Evolutionary conservation across 2,329 filamentous ascomycete species (phyloP).

Genomic region (Fusarium pseudonygamai): DNA sequence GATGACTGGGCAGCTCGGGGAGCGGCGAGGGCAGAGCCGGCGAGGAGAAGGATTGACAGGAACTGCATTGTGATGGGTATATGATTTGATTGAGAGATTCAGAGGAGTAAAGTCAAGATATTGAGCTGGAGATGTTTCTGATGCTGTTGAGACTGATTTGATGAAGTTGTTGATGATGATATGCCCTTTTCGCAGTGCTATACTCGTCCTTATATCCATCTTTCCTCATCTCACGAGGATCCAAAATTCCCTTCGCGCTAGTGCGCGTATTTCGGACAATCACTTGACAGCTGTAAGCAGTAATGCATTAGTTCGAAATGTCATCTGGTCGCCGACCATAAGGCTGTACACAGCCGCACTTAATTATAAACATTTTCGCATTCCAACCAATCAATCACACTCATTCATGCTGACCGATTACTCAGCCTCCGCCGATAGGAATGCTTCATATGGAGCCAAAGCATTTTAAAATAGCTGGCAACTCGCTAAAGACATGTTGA

Average conservation of each 20-base stretch:
- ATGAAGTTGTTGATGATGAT: neutral
- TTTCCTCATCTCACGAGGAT: neutral
- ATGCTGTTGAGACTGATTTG: neutral
- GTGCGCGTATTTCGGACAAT: neutral
- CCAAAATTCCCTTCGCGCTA: neutral
- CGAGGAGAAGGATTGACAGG: neutral
- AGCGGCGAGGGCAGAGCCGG: conserved; percentile 9
- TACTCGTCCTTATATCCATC: neutral
- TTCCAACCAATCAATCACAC: neutral
- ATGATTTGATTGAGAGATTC: neutral
- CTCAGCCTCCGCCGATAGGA: neutral
- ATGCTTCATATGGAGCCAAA: neutral
- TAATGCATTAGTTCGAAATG: neutral
- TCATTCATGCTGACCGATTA: neutral
- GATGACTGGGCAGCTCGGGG: neutral
- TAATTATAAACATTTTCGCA: neutral
- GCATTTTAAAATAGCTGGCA: neutral
- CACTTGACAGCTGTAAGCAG: neutral
- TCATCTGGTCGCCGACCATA: neutral
- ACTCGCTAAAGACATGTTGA: neutral
- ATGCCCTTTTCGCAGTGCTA: neutral
- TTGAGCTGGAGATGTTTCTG: accelerated
- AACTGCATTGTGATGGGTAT: neutral
- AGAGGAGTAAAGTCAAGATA: neutral
- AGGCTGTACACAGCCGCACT: neutral